Conservation (phyloP, 169 alveolate genomes). For the Plasmodium vinckei region DNA sequence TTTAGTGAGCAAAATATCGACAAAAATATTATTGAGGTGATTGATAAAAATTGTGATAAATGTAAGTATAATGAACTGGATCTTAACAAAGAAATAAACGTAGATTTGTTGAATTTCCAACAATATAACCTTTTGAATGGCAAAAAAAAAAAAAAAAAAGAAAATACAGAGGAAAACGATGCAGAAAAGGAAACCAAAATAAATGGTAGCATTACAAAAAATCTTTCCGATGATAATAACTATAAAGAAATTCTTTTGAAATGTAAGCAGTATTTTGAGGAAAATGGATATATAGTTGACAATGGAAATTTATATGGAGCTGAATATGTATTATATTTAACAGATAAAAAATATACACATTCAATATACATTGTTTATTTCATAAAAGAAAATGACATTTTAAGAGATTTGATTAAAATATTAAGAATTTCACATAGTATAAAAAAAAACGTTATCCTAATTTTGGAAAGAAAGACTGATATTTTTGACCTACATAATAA, state of each 20-base stretch:
- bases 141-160: not conserved
- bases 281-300: conserved; percentile 19
- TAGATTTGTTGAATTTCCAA: conserved; percentile 44
- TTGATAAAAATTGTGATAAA: conserved; percentile 52
- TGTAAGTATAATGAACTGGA: not conserved
- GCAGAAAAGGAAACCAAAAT: not conserved
- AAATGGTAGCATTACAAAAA: not conserved
- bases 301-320: conserved; percentile 60
- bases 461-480: conserved; percentile 4
- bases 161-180: not conserved
- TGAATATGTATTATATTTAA: conserved; percentile 50
- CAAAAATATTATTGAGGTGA: conserved; percentile 23
- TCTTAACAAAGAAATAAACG: conserved; percentile 9
- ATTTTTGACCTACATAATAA: conserved; percentile 1
- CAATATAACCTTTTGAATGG: conserved; percentile 9
- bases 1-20: conserved; percentile 44
- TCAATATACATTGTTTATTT: conserved; percentile 48
- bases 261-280: conserved; percentile 31
- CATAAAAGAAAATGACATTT: conserved; percentile 6
- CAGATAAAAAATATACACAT: conserved; percentile 50
- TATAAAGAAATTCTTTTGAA: not conserved
- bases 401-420: conserved; percentile 46
- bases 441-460: conserved; percentile 54
- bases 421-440: conserved; percentile 33
- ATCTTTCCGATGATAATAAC: not conserved